Percentiles rank a stretch among this genome's conserved stretches.
These are phyloP conservation scores for Salix udensis DNA, from an alignment of 345 rosid genomes.

Conservation along the genomic window DNA sequence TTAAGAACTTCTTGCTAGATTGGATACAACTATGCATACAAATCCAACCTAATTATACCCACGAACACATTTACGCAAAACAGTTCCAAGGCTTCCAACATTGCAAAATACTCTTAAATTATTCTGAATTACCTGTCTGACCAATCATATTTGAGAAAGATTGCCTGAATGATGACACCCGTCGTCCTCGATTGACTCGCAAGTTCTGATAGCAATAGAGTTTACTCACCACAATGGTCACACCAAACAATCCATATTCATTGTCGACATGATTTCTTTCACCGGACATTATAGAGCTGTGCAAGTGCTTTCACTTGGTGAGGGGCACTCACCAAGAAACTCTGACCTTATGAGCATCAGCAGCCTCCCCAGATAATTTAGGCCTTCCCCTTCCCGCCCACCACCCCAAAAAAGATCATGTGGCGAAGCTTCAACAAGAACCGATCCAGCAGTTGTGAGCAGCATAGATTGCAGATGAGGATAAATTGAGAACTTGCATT, in stretches of 20 bases:
- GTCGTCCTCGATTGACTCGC: too few relatives aligned
- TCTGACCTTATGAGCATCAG: constrained; percentile 86
- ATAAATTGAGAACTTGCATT: constrained; percentile 78
- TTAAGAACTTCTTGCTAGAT: too few relatives aligned
- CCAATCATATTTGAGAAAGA: too few relatives aligned
- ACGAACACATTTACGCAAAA: too few relatives aligned
- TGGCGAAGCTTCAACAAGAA: constrained; percentile 88
- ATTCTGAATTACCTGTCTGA: too few relatives aligned
- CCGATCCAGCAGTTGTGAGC: constrained; percentile 71
- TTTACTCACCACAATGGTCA: neutral
- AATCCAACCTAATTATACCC: too few relatives aligned
- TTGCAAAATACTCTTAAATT: too few relatives aligned
- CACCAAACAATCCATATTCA: neutral
- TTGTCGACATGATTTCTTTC: neutral
- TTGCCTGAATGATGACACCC: too few relatives aligned
- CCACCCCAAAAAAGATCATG: constrained; percentile 97
- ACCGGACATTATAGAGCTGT: constrained; percentile 18
- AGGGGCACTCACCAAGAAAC: constrained; percentile 58
- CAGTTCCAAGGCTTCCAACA: too few relatives aligned
- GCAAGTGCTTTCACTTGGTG: constrained; percentile 37
- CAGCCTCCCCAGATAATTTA: constrained; percentile 82
- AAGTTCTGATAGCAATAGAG: too few relatives aligned
- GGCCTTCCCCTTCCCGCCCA: constrained; percentile 92
- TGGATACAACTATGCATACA: too few relatives aligned
- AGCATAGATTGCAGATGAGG: constrained; percentile 79